A percentile compares a stretch with the other conserved stretches of the same genome.
Conservation (phyloP, 163 green algal genomes). For the Chlamydomonas reinhardtii region DNA sequence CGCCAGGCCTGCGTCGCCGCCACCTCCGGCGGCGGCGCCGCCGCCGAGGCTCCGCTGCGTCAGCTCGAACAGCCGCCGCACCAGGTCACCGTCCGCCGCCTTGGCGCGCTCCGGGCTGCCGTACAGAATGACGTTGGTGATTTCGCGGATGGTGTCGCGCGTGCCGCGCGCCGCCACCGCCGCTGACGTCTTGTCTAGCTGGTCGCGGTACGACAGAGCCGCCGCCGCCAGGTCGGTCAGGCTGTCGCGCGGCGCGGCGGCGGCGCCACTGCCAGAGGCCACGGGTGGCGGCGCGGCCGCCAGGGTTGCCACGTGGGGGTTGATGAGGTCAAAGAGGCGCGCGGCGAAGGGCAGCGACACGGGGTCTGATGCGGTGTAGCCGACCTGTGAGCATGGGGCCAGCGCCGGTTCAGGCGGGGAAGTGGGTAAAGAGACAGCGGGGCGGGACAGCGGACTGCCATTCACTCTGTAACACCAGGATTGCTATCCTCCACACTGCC, state of each 20-base stretch:
- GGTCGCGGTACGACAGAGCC: not conserved
- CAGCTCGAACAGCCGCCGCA: not conserved
- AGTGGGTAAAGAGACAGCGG: no score
- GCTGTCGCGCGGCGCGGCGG: not conserved
- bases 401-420: no score
- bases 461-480: no score
- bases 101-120: not conserved
- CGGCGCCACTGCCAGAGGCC: no score
- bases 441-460: no score
- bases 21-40: not conserved
- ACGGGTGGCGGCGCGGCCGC: no score
- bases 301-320: not conserved
- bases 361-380: not conserved
- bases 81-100: not conserved
- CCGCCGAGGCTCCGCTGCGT: no score
- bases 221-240: slow-evolving; percentile 1
- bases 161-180: no score
- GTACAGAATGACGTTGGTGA: slow-evolving; percentile 13
- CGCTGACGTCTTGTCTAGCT: not conserved
- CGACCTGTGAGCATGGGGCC: not conserved
- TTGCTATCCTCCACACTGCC: no score
- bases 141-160: not conserved
- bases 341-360: not conserved
- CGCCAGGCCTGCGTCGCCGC: not conserved
- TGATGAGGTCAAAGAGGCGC: not conserved